A percentile compares a stretch with the other conserved stretches of the same genome.
Conservation (phyloP, 805 yeast species). For the Nakazawaea ishiwadae region DNA sequence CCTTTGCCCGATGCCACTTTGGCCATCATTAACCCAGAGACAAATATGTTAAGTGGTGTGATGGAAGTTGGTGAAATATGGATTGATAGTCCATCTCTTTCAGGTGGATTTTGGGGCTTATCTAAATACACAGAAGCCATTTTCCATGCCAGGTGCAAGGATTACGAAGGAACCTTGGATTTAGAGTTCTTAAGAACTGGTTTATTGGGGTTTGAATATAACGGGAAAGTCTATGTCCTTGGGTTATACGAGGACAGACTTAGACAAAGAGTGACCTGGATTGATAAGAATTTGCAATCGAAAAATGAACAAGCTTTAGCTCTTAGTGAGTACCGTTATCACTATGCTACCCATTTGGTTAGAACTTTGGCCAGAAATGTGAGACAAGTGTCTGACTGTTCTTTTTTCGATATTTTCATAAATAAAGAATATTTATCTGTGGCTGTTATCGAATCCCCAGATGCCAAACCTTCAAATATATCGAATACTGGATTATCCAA, state of each 20-base stretch:
- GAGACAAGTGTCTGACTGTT: slow-evolving; percentile 79
- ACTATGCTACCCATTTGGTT: slow-evolving; percentile 82
- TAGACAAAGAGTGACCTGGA: slow-evolving; percentile 68
- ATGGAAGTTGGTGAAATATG: slow-evolving; percentile 93
- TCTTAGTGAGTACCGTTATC: slow-evolving; percentile 46
- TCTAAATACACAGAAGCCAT: slow-evolving; percentile 65
- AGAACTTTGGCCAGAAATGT: slow-evolving; percentile 80
- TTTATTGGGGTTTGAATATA: slow-evolving; percentile 77
- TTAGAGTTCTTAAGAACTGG: slow-evolving; percentile 88
- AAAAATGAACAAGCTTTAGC: slow-evolving; percentile 15
- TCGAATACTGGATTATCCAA: neutral
- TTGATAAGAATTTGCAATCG: slow-evolving; percentile 36
- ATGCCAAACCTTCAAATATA: slow-evolving; percentile 14
- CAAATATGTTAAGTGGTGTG: slow-evolving; percentile 63
- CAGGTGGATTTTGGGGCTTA: slow-evolving; percentile 84
- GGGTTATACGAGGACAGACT: slow-evolving; percentile 92
- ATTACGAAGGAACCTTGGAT: slow-evolving; percentile 64
- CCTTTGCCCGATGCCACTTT: slow-evolving; percentile 93
- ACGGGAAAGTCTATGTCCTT: slow-evolving; percentile 82
- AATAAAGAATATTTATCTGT: slow-evolving; percentile 82
- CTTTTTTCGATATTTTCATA: slow-evolving; percentile 80
- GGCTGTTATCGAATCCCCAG: slow-evolving; percentile 63
- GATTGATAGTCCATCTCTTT: slow-evolving; percentile 90
- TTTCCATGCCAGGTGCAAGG: slow-evolving; percentile 78
- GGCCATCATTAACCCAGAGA: slow-evolving; percentile 94